Conservation (phyloP, 2,329 filamentous ascomycete genomes). For the Aspergillus sp. region DNA sequence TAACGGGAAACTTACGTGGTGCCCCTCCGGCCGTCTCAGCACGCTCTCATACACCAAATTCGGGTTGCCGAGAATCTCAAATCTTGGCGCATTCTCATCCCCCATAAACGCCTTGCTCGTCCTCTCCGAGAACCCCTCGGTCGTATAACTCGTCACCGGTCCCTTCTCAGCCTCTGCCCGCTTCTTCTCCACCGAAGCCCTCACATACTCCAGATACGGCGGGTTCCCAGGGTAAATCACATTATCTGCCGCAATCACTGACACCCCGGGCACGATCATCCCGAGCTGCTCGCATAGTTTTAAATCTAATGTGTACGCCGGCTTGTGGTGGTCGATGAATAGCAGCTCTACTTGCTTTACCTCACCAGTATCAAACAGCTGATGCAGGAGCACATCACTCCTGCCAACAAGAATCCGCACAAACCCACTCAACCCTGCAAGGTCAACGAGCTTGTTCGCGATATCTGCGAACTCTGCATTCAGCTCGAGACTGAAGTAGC, state of each 20-base stretch:
- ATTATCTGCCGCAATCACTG: conserved; percentile 46
- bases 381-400: conserved; percentile 64
- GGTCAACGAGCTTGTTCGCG: conserved; percentile 66
- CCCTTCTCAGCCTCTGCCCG: conserved; percentile 39
- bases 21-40: conserved; percentile 28
- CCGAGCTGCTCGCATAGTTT: conserved; percentile 73
- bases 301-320: conserved; percentile 70
- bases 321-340: conserved; percentile 81
- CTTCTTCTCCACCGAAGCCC: conserved; percentile 65
- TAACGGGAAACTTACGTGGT: conserved; percentile 20
- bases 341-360: conserved; percentile 66
- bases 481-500: conserved; percentile 71
- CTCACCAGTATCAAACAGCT: conserved; percentile 55
- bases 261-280: conserved; percentile 59
- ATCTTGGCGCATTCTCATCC: conserved; percentile 25
- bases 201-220: conserved; percentile 61
- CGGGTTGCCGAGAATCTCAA: conserved; percentile 56
- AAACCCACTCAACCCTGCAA: conserved; percentile 70
- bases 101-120: conserved; percentile 26
- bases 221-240: conserved; percentile 46
- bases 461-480: conserved; percentile 74
- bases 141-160: conserved; percentile 18
- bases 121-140: conserved; percentile 20
- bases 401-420: conserved; percentile 71
- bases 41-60: conserved; percentile 65